Conservation (phyloP, 2,329 filamentous ascomycete genomes). For the Microthyrium microscopicum region DNA sequence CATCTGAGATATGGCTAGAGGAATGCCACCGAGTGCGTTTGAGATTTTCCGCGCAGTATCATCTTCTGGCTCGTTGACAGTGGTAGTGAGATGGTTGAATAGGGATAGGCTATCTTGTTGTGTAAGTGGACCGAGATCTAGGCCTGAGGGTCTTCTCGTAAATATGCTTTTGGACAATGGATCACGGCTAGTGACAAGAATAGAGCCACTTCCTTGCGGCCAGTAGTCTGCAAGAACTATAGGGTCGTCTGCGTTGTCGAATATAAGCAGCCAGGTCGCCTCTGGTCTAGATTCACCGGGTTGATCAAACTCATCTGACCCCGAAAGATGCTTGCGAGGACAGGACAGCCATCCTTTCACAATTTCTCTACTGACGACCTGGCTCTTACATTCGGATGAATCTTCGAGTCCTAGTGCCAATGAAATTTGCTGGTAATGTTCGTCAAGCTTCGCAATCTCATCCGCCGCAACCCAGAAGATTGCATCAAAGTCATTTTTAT, state of each 20-base stretch:
- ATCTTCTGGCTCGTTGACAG: neutral
- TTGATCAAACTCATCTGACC: no score
- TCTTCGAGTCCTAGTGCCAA: neutral
- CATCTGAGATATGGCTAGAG: neutral
- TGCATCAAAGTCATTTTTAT: neutral
- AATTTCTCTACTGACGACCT: no score
- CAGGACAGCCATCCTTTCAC: no score
- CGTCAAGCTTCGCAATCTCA: neutral
- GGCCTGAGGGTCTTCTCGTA: no score
- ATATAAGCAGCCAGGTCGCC: conserved; percentile 5
- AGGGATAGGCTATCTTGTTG: conserved; percentile 1
- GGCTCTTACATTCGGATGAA: no score
- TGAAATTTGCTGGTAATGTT: neutral
- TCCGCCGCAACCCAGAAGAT: conserved; percentile 1
- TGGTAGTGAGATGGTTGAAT: conserved; percentile 1
- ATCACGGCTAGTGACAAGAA: conserved; percentile 2
- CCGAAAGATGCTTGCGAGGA: no score
- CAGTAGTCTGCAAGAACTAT: conserved; percentile 4
- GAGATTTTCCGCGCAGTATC: neutral
- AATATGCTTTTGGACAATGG: no score
- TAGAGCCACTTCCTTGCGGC: conserved; percentile 1
- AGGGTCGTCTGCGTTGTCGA: conserved; percentile 2
- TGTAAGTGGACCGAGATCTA: neutral
- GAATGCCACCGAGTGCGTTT: neutral
- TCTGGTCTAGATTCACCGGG: no score